Evolutionary conservation across 148 eudicot genomes (phyloP).

Genomic region (Chenopodium suecicum): DNA sequence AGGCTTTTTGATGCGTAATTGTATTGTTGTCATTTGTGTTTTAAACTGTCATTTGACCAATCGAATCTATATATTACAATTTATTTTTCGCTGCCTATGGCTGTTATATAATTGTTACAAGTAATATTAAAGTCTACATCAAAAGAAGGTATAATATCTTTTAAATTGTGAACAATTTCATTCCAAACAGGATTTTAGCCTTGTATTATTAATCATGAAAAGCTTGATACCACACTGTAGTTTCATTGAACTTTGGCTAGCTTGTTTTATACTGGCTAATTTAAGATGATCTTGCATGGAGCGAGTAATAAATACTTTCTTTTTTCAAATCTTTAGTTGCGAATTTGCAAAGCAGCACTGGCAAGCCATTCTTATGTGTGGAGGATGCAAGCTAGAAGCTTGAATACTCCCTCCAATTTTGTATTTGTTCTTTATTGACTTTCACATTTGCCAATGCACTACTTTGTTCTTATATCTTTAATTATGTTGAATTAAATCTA

Average conservation of each 20-base stretch:
- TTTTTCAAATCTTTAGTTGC: neutral
- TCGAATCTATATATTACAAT: neutral
- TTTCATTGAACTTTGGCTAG: neutral
- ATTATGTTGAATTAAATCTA: too few species aligned
- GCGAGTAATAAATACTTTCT: neutral
- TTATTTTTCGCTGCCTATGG: neutral
- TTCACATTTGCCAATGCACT: too few species aligned
- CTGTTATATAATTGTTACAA: neutral
- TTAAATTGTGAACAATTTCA: neutral
- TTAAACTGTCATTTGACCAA: neutral
- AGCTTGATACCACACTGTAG: neutral
- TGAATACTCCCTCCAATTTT: neutral
- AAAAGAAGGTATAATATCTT: neutral
- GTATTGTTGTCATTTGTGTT: neutral
- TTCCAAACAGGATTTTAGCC: neutral
- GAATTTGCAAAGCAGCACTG: neutral
- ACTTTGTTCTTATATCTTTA: too few species aligned
- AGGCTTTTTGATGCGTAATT: neutral
- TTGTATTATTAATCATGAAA: neutral
- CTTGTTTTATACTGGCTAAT: neutral
- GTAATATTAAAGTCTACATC: neutral
- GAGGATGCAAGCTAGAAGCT: neutral
- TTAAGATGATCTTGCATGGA: neutral
- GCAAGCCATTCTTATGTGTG: neutral
- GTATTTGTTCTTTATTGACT: too few species aligned